These are phyloP conservation scores for Polygonum maritimum DNA, from an alignment of 148 eudicot genomes.

Conservation along the genomic window DNA sequence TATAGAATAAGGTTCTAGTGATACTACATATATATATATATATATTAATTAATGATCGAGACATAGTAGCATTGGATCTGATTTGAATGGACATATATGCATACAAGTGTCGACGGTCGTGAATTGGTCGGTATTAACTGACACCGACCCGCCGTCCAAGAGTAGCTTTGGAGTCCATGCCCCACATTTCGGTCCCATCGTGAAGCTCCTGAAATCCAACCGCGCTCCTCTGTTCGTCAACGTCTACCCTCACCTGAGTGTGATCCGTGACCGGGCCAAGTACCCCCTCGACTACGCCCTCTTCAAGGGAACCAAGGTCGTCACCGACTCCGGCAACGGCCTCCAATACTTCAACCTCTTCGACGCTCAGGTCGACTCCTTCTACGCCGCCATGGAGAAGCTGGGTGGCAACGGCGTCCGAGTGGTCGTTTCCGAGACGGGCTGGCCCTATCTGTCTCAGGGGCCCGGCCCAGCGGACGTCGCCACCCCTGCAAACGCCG, in stretches of 20 bases:
- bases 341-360: constrained; percentile 33
- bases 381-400: constrained; percentile 31
- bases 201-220: constrained; percentile 23
- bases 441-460: constrained; percentile 39
- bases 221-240: constrained; percentile 31
- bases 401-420: constrained; percentile 22
- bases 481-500: constrained; percentile 19
- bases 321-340: constrained; percentile 23
- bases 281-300: constrained; percentile 29
- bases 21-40: too few species aligned
- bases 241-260: constrained; percentile 37
- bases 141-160: constrained; percentile 26
- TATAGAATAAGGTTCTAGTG: too few species aligned
- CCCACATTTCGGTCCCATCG: constrained; percentile 25
- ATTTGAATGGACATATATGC: too few species aligned
- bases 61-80: too few species aligned
- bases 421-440: constrained; percentile 38
- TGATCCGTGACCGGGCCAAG: background rate
- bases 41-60: too few species aligned
- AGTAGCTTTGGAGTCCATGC: constrained; percentile 14
- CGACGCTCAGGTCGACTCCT: constrained; percentile 34
- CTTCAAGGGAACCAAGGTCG: constrained; percentile 26
- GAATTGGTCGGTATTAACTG: constrained; percentile 8
- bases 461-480: constrained; percentile 21
- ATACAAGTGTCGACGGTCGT: constrained; percentile 33